Conservation (phyloP, 2,329 filamentous ascomycete species). For the Arthrobotrys iridis region DNA sequence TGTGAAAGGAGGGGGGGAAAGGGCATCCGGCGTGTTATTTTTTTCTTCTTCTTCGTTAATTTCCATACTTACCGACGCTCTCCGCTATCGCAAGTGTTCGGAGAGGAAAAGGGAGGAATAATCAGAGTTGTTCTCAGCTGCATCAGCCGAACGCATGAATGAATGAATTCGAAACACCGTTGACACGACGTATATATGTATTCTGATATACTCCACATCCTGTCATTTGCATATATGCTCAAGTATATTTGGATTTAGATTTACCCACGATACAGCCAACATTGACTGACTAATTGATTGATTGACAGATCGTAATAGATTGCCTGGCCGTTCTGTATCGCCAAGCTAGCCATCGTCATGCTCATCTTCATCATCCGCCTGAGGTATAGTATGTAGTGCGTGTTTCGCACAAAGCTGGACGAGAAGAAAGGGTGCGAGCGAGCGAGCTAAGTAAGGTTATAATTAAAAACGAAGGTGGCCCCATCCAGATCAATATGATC, state of each 20-base stretch:
- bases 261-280: no score
- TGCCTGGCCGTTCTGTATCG: no score
- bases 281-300: no score
- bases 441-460: slow-evolving; percentile 5
- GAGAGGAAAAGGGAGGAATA: neutral
- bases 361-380: no score
- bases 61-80: slow-evolving; percentile 12
- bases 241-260: no score
- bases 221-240: no score
- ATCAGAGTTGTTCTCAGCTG: neutral
- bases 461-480: neutral
- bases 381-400: neutral
- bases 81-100: slow-evolving; percentile 31
- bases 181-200: neutral
- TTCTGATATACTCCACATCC: neutral
- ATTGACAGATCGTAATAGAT: no score
- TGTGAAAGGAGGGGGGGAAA: slow-evolving; percentile 24
- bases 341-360: no score
- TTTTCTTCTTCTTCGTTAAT: slow-evolving; percentile 1
- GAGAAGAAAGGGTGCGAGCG: neutral
- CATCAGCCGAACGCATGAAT: slow-evolving; percentile 5
- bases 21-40: no score
- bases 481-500: slow-evolving; percentile 5
- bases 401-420: neutral
- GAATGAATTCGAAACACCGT: slow-evolving; percentile 7